Evolutionary conservation across 2,329 filamentous ascomycete genomes (phyloP), one percentile per base, ranked within the genome.

Genomic region (Daldinia sp.): DNA sequence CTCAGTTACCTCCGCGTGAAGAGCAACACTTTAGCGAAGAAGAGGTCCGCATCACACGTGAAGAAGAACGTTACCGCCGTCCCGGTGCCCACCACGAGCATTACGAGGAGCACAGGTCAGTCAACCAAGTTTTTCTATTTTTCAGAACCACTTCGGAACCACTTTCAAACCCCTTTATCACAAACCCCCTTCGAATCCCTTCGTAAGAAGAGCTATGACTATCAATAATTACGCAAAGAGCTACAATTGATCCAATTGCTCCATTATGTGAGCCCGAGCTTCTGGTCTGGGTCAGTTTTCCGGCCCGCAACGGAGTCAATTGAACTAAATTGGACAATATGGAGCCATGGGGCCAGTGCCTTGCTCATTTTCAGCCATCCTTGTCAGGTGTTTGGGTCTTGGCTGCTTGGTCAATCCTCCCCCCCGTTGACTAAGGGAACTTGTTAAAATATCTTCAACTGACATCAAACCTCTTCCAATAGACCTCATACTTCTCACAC

Each of bases 31-130:
- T 85, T 82, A 87, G 84, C 82, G 89, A 93, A 84, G 91, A 96
- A 87, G 91, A 96, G 85, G 87, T 96, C 83, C 85, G 81, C 76
- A 90, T 91, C 80, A 88, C 92, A 82, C 87, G 85, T 82, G 88
- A 92, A 83, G 88, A 92, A 83, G 88, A 94, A 80, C 86, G 82
- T 80, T 83, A 88, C 83, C 88, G 85, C 84, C 89, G 88, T 86
- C 87, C 90, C 83, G 86, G 85, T 79, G 83, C 82, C 81, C 82
- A 82, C 75, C 80, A 83, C 70, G 81, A 86, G 76, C 78, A 79
- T 76, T 79, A 81, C 76, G 81, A 87, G 75, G 81, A 87, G 69
- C 78, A 77, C 77, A 82, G 80, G 85, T 87, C 73, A 78, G 84
- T 82, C 32, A 3, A 37, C n/a, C 4, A 25, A 25, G 17, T 35